Evolutionary conservation across 306 rosid species (phyloP).

Genomic region (Mucuna pruriens): DNA sequence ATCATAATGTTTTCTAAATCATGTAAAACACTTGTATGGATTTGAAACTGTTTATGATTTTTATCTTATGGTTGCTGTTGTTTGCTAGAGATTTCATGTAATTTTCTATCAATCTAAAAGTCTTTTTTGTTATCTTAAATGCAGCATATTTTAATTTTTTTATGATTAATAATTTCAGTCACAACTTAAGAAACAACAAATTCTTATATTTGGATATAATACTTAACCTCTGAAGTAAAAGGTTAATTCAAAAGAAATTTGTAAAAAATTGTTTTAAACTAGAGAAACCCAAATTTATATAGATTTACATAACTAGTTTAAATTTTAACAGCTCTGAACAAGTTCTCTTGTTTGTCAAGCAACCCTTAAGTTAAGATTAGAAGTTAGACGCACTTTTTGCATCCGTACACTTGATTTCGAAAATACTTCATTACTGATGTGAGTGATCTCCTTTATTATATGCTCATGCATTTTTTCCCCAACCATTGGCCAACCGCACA

Average conservation of each 20-base stretch:
- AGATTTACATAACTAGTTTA: neutral
- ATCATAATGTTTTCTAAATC: neutral
- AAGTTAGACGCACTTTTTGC: constrained; percentile 9
- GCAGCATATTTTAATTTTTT: neutral
- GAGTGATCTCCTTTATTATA: neutral
- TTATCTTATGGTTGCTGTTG: neutral
- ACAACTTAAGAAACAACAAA: neutral
- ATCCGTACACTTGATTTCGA: neutral
- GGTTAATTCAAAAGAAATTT: neutral
- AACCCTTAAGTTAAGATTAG: neutral
- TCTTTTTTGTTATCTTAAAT: neutral
- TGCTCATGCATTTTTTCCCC: neutral
- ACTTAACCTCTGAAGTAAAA: neutral
- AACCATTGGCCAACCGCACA: neutral
- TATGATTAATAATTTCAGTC: neutral
- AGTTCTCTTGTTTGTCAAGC: constrained; percentile 7
- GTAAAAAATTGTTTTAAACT: neutral
- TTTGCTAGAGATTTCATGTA: constrained; percentile 5
- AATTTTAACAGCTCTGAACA: constrained; percentile 4
- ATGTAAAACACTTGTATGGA: neutral
- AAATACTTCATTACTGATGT: neutral
- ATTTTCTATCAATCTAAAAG: neutral
- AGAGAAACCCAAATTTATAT: neutral
- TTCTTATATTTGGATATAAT: neutral
- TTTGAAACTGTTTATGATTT: neutral